phyloP scores from a whole-genome alignment of 1,284 basidiomycete species.

The Cryptococcus depauperatus region DNA sequence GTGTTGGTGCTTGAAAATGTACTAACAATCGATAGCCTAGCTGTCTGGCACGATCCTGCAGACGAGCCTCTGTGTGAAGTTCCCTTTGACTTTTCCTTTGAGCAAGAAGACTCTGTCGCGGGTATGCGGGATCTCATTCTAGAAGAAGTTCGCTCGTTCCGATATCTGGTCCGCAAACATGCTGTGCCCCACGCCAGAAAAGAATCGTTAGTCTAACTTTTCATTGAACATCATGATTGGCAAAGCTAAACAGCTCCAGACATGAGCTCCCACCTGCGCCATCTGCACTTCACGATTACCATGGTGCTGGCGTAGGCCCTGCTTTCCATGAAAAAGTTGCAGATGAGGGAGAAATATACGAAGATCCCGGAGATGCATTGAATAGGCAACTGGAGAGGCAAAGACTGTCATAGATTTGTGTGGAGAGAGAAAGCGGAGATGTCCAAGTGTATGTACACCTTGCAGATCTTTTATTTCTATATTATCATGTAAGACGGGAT shows the following conservation, averaged over 20 bases:
- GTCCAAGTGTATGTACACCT: too few relatives aligned
- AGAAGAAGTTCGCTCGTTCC: conserved; percentile 67
- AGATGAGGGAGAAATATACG: conserved; percentile 57
- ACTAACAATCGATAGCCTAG: conserved; percentile 45
- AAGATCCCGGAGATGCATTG: conserved; percentile 77
- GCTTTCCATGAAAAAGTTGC: conserved; percentile 42
- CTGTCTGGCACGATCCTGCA: conserved; percentile 90
- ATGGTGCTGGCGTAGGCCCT: conserved; percentile 41
- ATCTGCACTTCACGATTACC: conserved; percentile 15
- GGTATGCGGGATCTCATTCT: conserved; percentile 97
- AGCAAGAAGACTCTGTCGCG: conserved; percentile 89
- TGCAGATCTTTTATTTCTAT: too few relatives aligned
- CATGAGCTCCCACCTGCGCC: conserved; percentile 35
- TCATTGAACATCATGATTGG: too few relatives aligned
- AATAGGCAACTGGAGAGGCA: conserved; percentile 62
- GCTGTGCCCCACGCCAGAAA: conserved; percentile 21
- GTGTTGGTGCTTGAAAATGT: background rate
- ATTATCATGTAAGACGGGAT: too few relatives aligned
- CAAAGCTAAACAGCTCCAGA: too few relatives aligned
- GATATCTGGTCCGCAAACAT: conserved; percentile 37
- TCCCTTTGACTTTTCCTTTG: conserved; percentile 96
- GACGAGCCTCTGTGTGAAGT: conserved; percentile 75
- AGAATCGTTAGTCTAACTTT: conserved; percentile 24
- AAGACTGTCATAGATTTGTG: background rate
- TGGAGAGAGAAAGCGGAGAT: too few relatives aligned